phyloP scores from a whole-genome alignment of 73 alveolate species.

The Tetrahymena malaccensis region DNA sequence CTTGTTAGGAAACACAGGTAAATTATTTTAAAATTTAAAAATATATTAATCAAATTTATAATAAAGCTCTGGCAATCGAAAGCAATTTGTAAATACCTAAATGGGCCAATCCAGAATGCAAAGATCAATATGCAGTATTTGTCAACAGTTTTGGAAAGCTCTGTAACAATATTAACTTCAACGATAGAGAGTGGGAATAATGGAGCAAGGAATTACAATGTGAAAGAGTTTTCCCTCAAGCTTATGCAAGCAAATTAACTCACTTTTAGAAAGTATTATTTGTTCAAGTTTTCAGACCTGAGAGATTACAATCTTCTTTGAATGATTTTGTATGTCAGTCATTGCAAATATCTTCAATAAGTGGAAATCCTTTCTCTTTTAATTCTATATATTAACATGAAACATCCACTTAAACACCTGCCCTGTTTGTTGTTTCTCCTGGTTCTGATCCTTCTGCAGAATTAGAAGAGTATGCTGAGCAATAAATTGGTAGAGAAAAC shows the following conservation, averaged over 20 bases:
- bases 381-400: constrained; percentile 80
- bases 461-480: constrained; percentile 97
- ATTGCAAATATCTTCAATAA: constrained; percentile 83
- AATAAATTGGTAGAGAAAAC: constrained; percentile 89
- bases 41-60: background rate
- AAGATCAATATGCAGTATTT: constrained; percentile 76
- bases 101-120: constrained; percentile 94
- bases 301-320: constrained; percentile 96
- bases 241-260: constrained; percentile 59
- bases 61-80: background rate
- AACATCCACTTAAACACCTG: constrained; percentile 78
- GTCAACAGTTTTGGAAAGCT: constrained; percentile 74
- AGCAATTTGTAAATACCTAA: constrained; percentile 56
- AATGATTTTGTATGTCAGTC: constrained; percentile 91
- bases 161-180: constrained; percentile 53
- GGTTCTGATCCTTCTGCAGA: constrained; percentile 99
- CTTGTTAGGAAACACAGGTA: constrained; percentile 80
- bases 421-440: constrained; percentile 95
- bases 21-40: background rate
- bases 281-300: constrained; percentile 98
- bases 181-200: constrained; percentile 57
- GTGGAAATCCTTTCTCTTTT: constrained; percentile 94
- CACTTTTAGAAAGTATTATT: constrained; percentile 93
- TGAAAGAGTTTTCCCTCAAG: constrained; percentile 82
- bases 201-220: constrained; percentile 74